A percentile compares a stretch with the other conserved stretches of the same genome.
These are phyloP conservation scores for Termitomyces sp. DNA, from an alignment of 768 basidiomycete genomes.

Conservation along the genomic window DNA sequence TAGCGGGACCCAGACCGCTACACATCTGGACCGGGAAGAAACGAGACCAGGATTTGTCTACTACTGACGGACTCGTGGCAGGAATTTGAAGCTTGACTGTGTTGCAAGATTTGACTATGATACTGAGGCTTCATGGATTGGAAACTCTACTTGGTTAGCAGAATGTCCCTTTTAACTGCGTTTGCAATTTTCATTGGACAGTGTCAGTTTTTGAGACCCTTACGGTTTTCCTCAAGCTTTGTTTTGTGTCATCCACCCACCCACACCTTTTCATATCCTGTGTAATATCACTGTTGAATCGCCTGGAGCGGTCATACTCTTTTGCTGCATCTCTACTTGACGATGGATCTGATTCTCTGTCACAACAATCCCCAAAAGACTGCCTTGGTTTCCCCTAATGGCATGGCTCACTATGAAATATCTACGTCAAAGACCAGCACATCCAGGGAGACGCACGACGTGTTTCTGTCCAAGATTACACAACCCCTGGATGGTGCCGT, in stretches of 20 bases:
- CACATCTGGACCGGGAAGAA: not conserved
- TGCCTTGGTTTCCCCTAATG: conserved; percentile 43
- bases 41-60: not conserved
- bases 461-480: conserved; percentile 32
- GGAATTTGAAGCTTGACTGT: not conserved
- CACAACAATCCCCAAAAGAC: conserved; percentile 46
- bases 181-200: not conserved
- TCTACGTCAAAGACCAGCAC: conserved; percentile 26
- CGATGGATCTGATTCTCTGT: conserved; percentile 48
- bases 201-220: not conserved
- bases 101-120: not conserved
- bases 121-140: not conserved
- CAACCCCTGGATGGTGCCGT: conserved; percentile 34
- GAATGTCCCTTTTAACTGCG: not conserved
- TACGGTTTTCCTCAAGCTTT: not conserved
- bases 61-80: no score
- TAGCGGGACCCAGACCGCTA: no score
- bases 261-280: not conserved
- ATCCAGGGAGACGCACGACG: conserved; percentile 17
- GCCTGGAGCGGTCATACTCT: conserved; percentile 6
- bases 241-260: not conserved
- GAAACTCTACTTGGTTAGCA: not conserved
- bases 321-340: not conserved
- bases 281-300: not conserved
- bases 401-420: conserved; percentile 44